Evolutionary conservation across 768 basidiomycete genomes (phyloP).

Genomic region (Podaxis sp.): DNA sequence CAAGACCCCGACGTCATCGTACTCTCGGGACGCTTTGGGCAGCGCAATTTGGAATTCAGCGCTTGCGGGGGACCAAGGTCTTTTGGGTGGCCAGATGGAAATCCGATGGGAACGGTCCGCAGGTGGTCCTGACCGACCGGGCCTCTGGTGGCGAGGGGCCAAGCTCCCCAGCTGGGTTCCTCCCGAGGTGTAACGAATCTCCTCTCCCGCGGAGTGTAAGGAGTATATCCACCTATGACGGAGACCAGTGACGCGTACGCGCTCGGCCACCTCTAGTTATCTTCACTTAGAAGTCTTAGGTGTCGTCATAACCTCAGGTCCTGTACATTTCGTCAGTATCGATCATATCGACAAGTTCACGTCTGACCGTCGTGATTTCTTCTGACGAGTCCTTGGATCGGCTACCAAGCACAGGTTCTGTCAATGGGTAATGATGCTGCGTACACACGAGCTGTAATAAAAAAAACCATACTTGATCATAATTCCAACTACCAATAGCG

Average conservation of each 20-base stretch:
- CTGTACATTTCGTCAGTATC: not conserved
- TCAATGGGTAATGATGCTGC: not conserved
- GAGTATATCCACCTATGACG: not conserved
- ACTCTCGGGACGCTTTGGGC: slow-evolving; percentile 31
- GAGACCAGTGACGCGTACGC: not conserved
- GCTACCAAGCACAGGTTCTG: not conserved
- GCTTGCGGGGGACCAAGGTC: slow-evolving; percentile 49
- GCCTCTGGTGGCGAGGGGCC: slow-evolving; percentile 42
- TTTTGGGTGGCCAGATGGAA: slow-evolving; percentile 62
- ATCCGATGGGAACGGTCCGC: slow-evolving; percentile 61
- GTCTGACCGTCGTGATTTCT: too few species aligned
- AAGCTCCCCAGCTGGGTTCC: slow-evolving; percentile 30
- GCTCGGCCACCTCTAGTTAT: not conserved
- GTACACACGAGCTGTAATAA: not conserved
- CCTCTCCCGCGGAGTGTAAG: not conserved
- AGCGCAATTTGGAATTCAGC: slow-evolving; percentile 71
- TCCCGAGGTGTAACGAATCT: not conserved
- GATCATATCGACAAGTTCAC: not conserved
- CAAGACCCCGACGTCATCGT: not conserved
- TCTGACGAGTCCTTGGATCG: not conserved
- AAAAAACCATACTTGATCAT: not conserved
- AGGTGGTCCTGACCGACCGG: slow-evolving; percentile 36
- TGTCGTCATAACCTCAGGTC: not conserved
- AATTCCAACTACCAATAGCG: too few species aligned
- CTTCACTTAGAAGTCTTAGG: not conserved